Base-by-base conservation (phyloP, 2,329 filamentous ascomycete species). In the Neurospora sp. region DNA sequence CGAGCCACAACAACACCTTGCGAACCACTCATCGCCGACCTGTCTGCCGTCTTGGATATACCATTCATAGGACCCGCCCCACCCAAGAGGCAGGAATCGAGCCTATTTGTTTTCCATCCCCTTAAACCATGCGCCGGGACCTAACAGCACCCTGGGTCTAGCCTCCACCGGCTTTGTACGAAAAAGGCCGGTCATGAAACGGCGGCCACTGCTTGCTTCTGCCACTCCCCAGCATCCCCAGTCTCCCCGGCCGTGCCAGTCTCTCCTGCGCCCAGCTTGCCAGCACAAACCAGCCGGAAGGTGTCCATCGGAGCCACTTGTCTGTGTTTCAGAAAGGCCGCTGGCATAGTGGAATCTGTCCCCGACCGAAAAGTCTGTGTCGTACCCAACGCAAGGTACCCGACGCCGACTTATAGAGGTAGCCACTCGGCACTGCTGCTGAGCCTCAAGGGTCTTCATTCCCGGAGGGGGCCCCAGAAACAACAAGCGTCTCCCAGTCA, bases 251-350 rank as follows among this genome's bases (percentile, higher is more conserved):
- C 3, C 52, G 23, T 62, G 52, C 46, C 46, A 4, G 46, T 57
- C 46, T 57, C 23, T 57, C 46, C 23, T 57, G 46, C 46, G 46
- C 23, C 46, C 46, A 57, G 46, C 46, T 33, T 57, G 46, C 52
- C 68, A 69, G 62, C 70, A 70, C 70, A 57, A 68, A 46, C 66
- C 39, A 5, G 40, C 33, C 68, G 69, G 69, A 71, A 67, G 57
- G 37, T 65, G 40, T 46, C 69, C 65, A 70, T 62, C 52, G 28
- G 33, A 67, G 73, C 73, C 73, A 74, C 73, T 72, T 74, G 74
- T 74, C 73, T 69, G 71, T 75, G 73, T 75, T 72, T 75, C 73
- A 74, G 70, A 69, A 70, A 71, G 69, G 43, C 67, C 66, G 70
- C 71, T 70, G 70, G 67, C 69, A 69, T 69, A 52, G 39, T 70